These are phyloP conservation scores for Hypoxylon rickii DNA, from an alignment of 495 filamentous ascomycete genomes.

Conservation along the genomic window DNA sequence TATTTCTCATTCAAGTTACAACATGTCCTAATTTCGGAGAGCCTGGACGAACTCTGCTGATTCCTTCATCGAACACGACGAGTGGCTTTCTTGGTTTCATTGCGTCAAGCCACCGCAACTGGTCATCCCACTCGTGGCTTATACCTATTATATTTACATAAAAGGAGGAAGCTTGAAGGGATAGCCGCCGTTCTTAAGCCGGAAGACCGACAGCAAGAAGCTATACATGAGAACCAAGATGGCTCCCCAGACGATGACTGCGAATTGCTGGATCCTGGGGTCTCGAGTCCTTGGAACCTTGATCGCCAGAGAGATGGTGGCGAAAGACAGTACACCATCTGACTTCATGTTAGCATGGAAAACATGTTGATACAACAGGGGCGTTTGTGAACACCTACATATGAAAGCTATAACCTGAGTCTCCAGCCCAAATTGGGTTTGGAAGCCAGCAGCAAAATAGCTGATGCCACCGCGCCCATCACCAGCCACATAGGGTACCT, in stretches of 20 bases:
- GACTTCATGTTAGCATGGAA: constrained; percentile 30
- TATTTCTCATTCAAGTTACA: neutral
- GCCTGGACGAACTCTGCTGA: neutral
- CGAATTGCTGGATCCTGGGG: constrained; percentile 75
- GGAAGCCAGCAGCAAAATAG: constrained; percentile 94
- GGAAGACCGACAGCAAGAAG: constrained; percentile 91
- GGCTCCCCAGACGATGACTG: constrained; percentile 79
- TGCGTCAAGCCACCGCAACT: neutral
- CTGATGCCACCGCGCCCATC: constrained; percentile 84
- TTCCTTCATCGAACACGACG: too few species aligned
- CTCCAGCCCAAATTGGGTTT: constrained; percentile 93
- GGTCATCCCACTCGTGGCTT: neutral
- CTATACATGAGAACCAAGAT: constrained; percentile 86
- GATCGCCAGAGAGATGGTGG: constrained; percentile 83
- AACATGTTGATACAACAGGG: neutral
- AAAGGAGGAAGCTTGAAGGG: constrained; percentile 94
- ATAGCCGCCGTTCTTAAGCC: constrained; percentile 93
- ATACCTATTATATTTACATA: constrained; percentile 41
- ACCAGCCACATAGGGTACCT: constrained; percentile 90
- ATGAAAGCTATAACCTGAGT: constrained; percentile 95
- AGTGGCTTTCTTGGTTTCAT: too few species aligned
- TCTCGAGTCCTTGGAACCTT: constrained; percentile 89
- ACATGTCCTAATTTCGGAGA: too few species aligned
- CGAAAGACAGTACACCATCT: constrained; percentile 94
- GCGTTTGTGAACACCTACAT: constrained; percentile 65